These are phyloP conservation scores for Plasmodium chabaudi DNA, from an alignment of 169 alveolate genomes.

Conservation along the genomic window DNA sequence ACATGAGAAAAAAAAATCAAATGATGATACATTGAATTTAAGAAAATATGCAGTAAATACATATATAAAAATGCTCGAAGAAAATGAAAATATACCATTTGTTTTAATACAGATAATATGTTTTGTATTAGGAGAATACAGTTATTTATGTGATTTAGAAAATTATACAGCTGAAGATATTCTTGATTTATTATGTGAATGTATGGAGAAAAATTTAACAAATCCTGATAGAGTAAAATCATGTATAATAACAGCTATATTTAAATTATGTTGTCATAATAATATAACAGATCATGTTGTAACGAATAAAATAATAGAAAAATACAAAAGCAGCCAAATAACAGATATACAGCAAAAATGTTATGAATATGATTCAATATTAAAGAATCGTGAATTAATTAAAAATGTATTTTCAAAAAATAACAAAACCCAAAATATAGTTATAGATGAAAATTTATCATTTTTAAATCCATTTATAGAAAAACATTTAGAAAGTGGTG, in stretches of 20 bases:
- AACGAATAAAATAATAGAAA: slow-evolving; percentile 67
- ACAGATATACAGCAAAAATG: slow-evolving; percentile 74
- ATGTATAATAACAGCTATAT: slow-evolving; percentile 71
- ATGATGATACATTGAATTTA: slow-evolving; percentile 40
- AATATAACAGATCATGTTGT: slow-evolving; percentile 65
- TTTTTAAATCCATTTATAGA: slow-evolving; percentile 63
- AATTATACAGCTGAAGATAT: slow-evolving; percentile 67
- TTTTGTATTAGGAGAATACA: slow-evolving; percentile 71
- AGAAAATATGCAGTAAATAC: slow-evolving; percentile 76
- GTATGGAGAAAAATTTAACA: slow-evolving; percentile 54
- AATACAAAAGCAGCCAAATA: slow-evolving; percentile 47
- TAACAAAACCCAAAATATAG: slow-evolving; percentile 28
- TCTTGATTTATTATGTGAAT: slow-evolving; percentile 74
- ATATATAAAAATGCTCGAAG: slow-evolving; percentile 56
- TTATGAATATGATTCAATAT: slow-evolving; percentile 62
- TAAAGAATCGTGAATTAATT: slow-evolving; percentile 54
- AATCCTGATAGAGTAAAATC: slow-evolving; percentile 74
- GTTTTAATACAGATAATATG: slow-evolving; percentile 72
- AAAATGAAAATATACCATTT: slow-evolving; percentile 69
- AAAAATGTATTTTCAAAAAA: slow-evolving; percentile 40
- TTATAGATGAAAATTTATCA: slow-evolving; percentile 46
- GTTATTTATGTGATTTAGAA: slow-evolving; percentile 69
- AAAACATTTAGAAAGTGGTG: slow-evolving; percentile 65
- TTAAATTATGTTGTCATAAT: slow-evolving; percentile 54
- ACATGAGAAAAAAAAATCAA: slow-evolving; percentile 14